Conservation (phyloP, 371 early-diverging fungal genomes). For the Dinochytrium kinnereticum region DNA sequence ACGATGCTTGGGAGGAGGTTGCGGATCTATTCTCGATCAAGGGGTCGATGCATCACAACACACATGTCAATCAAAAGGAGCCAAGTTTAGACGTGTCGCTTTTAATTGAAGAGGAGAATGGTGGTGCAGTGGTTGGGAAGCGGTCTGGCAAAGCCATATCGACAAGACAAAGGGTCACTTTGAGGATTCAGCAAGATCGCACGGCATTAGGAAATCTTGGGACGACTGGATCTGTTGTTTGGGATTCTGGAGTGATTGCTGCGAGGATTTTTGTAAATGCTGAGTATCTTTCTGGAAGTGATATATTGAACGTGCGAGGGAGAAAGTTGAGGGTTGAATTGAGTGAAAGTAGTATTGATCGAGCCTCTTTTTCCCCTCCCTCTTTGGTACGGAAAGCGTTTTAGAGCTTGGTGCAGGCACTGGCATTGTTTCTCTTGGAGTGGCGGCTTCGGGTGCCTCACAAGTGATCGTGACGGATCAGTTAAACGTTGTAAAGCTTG, state of each 20-base stretch:
- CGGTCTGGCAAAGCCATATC: too few relatives aligned
- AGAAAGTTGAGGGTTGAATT: neutral
- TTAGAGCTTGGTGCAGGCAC: constrained; percentile 16
- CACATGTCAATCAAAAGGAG: neutral
- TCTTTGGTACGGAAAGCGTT: neutral
- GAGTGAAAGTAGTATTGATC: too few relatives aligned
- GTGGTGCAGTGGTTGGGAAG: too few relatives aligned
- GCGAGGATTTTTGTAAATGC: neutral
- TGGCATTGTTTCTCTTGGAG: neutral
- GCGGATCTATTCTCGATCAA: neutral
- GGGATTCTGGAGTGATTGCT: constrained; percentile 14
- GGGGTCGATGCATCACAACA: neutral
- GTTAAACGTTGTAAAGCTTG: neutral
- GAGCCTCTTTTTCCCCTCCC: neutral
- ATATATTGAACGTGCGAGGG: neutral
- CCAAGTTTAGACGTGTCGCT: neutral
- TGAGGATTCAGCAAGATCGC: constrained; percentile 11
- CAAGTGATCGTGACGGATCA: constrained; percentile 4
- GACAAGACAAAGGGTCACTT: neutral
- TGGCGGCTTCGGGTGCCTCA: neutral
- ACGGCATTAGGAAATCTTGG: neutral
- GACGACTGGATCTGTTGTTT: constrained; percentile 14
- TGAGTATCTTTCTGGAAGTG: neutral
- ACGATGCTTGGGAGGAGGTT: constrained; percentile 5
- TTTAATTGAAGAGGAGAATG: neutral